A percentile compares a stretch with the other conserved stretches of the same genome.
Evolutionary conservation across 805 yeast species (phyloP).

Genomic region (Teunomyces tritomae): DNA sequence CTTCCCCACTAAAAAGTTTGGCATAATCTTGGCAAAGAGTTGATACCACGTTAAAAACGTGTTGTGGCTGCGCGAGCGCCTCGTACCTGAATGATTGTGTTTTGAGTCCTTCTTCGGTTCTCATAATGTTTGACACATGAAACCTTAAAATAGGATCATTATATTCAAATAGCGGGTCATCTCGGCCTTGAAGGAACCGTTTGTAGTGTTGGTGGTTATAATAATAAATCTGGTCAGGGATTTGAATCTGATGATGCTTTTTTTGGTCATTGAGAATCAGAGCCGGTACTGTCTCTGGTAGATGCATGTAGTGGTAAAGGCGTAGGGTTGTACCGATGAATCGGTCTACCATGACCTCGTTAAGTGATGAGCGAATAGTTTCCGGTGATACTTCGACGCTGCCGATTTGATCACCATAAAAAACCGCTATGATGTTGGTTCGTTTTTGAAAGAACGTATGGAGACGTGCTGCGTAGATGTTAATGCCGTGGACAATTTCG

Average conservation of each 20-base stretch:
- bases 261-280: background rate
- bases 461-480: conserved; percentile 17
- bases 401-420: conserved; percentile 15
- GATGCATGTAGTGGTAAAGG: conserved; percentile 18
- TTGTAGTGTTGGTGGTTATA: conserved; percentile 16
- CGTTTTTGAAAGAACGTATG: conserved; percentile 20
- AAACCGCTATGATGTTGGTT: conserved; percentile 13
- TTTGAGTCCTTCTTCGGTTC: too few relatives aligned
- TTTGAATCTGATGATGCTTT: too few relatives aligned
- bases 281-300: conserved; percentile 11
- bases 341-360: conserved; percentile 22
- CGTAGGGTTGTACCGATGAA: conserved; percentile 13
- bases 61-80: background rate
- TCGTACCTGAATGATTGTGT: background rate
- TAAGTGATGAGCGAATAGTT: conserved; percentile 9
- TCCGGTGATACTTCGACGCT: conserved; percentile 8
- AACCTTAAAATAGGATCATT: conserved; percentile 2
- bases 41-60: background rate
- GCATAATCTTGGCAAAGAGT: background rate
- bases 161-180: background rate
- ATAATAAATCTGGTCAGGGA: conserved; percentile 4
- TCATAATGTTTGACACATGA: background rate
- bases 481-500: conserved; percentile 4
- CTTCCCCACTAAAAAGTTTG: background rate
- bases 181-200: conserved; percentile 4